phyloP scores from a whole-genome alignment of 345 rosid species.

The Populus davidiana region DNA sequence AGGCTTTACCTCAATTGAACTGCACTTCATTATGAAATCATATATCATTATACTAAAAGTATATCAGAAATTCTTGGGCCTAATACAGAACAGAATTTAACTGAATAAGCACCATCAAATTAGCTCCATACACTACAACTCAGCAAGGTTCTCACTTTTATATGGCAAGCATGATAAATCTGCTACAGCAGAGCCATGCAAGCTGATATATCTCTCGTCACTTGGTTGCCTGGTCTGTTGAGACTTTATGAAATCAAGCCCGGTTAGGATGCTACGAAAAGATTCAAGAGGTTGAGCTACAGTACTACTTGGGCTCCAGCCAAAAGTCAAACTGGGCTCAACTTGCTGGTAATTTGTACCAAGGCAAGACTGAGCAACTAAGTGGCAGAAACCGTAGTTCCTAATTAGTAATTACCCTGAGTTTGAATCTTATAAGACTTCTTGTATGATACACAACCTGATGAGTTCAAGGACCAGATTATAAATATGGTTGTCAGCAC shows the following conservation, averaged over 20 bases:
- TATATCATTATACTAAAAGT: background rate
- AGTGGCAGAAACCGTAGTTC: background rate
- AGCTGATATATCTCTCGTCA: background rate
- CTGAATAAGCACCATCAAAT: background rate
- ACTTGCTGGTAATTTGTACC: background rate
- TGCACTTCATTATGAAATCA: background rate
- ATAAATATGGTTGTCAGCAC: background rate
- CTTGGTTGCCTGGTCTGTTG: background rate
- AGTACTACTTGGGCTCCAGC: background rate
- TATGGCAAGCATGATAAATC: background rate
- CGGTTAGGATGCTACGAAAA: background rate
- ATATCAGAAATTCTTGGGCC: background rate
- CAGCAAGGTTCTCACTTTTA: background rate
- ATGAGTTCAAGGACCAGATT: background rate
- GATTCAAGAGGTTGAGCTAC: background rate
- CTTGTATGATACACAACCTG: background rate
- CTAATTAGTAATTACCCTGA: background rate
- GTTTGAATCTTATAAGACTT: background rate
- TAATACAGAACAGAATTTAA: background rate
- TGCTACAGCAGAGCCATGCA: background rate
- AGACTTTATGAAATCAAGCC: background rate
- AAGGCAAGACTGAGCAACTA: background rate
- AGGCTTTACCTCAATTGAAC: slow-evolving; percentile 1
- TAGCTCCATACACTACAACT: background rate
- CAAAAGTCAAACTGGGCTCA: background rate